A percentile compares a stretch with the other conserved stretches of the same genome.
Evolutionary conservation across 116 monocot genomes (phyloP).

Genomic region (Trichopus zeylanicus): DNA sequence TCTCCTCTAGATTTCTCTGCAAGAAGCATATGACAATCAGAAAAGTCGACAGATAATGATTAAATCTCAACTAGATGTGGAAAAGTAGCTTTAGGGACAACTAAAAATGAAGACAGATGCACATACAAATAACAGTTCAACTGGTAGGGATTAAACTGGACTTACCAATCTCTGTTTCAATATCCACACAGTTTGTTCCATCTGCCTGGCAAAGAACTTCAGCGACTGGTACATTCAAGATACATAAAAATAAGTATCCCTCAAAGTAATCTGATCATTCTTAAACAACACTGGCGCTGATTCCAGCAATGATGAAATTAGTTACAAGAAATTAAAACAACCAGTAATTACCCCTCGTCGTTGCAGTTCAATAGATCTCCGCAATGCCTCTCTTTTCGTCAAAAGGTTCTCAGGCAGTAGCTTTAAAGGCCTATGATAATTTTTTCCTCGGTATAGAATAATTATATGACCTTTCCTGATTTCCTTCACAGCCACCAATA

Average conservation of each 20-base stretch:
- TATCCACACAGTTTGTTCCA: constrained; percentile 30
- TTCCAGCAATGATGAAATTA: background rate
- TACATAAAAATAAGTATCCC: too few species aligned
- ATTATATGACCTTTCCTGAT: constrained; percentile 65
- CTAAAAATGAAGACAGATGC: background rate
- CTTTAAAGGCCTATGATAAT: constrained; percentile 44
- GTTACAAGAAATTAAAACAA: background rate
- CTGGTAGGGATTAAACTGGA: background rate
- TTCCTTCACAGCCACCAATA: constrained; percentile 60
- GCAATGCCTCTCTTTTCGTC: constrained; percentile 65
- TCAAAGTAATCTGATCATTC: too few species aligned
- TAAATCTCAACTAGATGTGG: background rate
- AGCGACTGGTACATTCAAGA: constrained; percentile 50
- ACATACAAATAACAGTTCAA: background rate
- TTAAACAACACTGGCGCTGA: too few species aligned
- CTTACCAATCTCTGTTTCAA: constrained; percentile 62
- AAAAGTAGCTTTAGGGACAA: background rate
- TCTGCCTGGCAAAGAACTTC: constrained; percentile 60
- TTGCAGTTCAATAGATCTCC: constrained; percentile 72
- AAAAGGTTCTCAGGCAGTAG: constrained; percentile 44
- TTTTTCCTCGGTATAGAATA: constrained; percentile 83
- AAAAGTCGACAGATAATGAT: background rate
- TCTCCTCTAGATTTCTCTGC: background rate
- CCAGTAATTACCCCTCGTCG: constrained; percentile 62
- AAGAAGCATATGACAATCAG: background rate